Evolutionary conservation across 208 protist genomes (phyloP).

Genomic region (Leishmania amazonensis): DNA sequence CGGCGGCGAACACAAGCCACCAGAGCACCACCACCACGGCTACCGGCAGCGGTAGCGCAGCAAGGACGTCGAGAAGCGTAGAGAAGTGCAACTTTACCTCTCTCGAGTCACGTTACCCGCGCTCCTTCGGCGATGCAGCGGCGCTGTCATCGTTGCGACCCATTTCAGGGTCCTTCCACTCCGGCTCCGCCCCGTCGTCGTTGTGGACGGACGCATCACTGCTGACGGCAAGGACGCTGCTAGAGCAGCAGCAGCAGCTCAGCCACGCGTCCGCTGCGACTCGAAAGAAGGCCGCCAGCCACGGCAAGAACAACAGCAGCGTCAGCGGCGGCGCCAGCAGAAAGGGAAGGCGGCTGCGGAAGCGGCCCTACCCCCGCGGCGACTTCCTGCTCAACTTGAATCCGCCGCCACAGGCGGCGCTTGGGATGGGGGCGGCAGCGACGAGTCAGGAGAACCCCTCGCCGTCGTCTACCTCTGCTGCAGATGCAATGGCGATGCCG

Average conservation of each 20-base stretch:
- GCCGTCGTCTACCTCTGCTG: too few species aligned
- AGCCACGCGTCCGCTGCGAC: not conserved
- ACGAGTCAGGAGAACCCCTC: too few species aligned
- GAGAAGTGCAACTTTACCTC: not conserved
- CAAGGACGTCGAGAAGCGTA: not conserved
- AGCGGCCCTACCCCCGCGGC: not conserved
- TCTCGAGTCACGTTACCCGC: slow-evolving; percentile 1
- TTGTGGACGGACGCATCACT: slow-evolving; percentile 5
- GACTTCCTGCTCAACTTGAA: slow-evolving; percentile 11
- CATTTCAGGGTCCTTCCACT: not conserved
- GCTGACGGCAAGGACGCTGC: not conserved
- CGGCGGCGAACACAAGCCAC: not conserved
- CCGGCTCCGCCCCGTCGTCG: slow-evolving; percentile 7
- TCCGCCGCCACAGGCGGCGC: slow-evolving; percentile 2
- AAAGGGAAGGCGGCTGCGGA: not conserved
- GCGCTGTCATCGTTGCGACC: not conserved
- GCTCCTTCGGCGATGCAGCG: not conserved
- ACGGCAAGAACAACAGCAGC: not conserved
- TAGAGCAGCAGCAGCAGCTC: slow-evolving; percentile 8
- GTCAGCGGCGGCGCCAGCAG: not conserved
- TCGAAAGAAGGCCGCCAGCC: not conserved
- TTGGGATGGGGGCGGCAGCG: not conserved
- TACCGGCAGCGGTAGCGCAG: not conserved
- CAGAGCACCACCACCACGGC: not conserved
- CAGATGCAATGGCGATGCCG: not conserved